Evolutionary conservation across 2,329 filamentous ascomycete species (phyloP).

Genomic region (Phaeophleospora eucalypticola): DNA sequence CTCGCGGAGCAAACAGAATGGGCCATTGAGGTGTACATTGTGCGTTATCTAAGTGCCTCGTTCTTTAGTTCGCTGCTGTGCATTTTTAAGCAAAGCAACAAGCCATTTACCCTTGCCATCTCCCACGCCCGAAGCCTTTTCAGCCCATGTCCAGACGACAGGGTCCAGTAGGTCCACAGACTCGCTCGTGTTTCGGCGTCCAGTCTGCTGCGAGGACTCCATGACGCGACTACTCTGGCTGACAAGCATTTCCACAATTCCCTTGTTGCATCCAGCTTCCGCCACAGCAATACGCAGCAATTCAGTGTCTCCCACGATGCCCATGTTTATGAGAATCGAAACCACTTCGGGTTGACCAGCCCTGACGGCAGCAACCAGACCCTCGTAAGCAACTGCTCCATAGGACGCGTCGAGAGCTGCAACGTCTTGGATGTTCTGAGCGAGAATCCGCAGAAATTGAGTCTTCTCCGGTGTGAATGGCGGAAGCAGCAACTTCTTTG

Average conservation of each 20-base stretch:
- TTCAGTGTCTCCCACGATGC: constrained; percentile 23
- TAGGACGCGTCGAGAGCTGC: constrained; percentile 16
- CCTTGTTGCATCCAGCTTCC: constrained; percentile 30
- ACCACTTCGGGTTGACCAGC: constrained; percentile 20
- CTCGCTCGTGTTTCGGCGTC: background rate
- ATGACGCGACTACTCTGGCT: background rate
- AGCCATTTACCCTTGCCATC: constrained; percentile 31
- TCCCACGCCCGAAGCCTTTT: constrained; percentile 21
- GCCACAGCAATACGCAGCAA: constrained; percentile 29
- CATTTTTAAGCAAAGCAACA: constrained; percentile 20
- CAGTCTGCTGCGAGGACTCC: background rate
- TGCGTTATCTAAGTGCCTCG: background rate
- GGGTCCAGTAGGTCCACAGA: constrained; percentile 32
- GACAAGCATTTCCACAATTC: constrained; percentile 25
- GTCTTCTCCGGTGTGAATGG: constrained; percentile 14
- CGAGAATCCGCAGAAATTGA: constrained; percentile 13
- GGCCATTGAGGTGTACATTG: too few species aligned
- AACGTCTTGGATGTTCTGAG: constrained; percentile 10
- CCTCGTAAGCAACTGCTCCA: constrained; percentile 28
- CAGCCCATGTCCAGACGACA: constrained; percentile 34
- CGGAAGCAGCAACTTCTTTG: constrained; percentile 18
- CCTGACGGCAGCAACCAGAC: constrained; percentile 28
- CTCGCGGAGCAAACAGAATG: too few species aligned
- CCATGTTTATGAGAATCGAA: constrained; percentile 22
- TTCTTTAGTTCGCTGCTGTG: constrained; percentile 8